Evolutionary conservation across 768 basidiomycete species (phyloP).

Genomic region (Suillus hirtellus): DNA sequence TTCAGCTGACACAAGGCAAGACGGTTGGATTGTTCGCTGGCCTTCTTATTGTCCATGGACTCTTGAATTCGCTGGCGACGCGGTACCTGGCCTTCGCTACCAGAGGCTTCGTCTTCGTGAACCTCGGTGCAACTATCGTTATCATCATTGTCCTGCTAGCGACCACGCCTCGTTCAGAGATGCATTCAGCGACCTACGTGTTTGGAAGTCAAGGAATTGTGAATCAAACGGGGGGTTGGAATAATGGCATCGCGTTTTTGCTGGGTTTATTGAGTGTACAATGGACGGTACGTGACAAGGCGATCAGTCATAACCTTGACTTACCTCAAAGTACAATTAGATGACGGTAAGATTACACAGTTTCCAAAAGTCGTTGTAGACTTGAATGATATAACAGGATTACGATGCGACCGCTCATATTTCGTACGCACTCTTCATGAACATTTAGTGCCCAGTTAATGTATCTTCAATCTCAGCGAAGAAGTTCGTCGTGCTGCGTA

Average conservation of each 20-base stretch:
- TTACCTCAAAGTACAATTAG: conserved; percentile 28
- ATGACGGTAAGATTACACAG: conserved; percentile 49
- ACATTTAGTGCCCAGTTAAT: neutral
- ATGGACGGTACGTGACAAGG: conserved; percentile 64
- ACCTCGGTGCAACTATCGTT: conserved; percentile 78
- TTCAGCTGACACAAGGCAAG: conserved; percentile 48
- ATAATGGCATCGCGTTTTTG: conserved; percentile 77
- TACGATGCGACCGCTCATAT: conserved; percentile 84
- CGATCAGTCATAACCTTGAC: neutral
- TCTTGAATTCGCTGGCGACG: conserved; percentile 70
- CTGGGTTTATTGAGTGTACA: conserved; percentile 86
- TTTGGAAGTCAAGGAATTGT: conserved; percentile 74
- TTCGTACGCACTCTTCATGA: conserved; percentile 49
- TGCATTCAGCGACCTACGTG: conserved; percentile 80
- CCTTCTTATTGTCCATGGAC: conserved; percentile 75
- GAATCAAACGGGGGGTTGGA: conserved; percentile 82
- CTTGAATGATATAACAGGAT: conserved; percentile 43
- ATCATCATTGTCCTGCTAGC: conserved; percentile 86
- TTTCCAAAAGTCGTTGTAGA: neutral
- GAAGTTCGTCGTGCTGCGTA: conserved; percentile 81
- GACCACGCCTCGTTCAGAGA: conserved; percentile 67
- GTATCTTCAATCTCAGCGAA: conserved; percentile 45
- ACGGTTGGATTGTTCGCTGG: conserved; percentile 77
- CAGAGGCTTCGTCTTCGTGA: conserved; percentile 80
- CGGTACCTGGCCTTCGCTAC: conserved; percentile 74